Evolutionary conservation across 306 rosid species (phyloP), one percentile per base, ranked within the genome.

Genomic region (Coriaria nepalensis): DNA sequence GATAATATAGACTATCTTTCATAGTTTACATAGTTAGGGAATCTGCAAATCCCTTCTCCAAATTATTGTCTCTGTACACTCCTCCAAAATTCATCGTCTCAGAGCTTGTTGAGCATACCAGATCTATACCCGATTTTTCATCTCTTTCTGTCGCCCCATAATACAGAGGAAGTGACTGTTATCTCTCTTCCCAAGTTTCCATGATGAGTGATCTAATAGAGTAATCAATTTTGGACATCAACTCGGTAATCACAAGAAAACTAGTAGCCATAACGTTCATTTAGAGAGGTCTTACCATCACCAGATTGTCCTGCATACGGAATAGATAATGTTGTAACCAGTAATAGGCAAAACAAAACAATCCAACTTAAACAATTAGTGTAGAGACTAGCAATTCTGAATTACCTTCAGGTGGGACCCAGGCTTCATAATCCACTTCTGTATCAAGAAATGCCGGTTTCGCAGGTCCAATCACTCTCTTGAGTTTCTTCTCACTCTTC

Each of bases 371-470:
- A 20, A 20, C 3, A 20, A 20, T 20, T 20, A 1, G 2, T 20
- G 29, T 20, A 20, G 29, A 20, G 29, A 20, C 29, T 20, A 20
- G 29, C 3, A 20, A 50, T 12, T 11, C 37, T 11, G 48, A 49
- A 12, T 43, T 65, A 81, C 97, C 97, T 79, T 77, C 48, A 12
- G 97, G 97, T 32, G 97, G 97, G 44, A 84, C 80, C 97, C 97
- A 90, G 11, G 95, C 5, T 37, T 82, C 84, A 56, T 40, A 39
- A 55, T 77, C 84, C 2, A 72, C 55, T 52, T 67, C 68, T 10
- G 45, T 43, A 14, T 59, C 61, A 43, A 88, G 86, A 73, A 81
- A 90, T 2, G 87, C 59, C 13, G 97, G 97, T 58, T 77, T 90
- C 76, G 78, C 87, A 4, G 95, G 97, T 42, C 97, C 94, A 35